Percentiles rank a stretch among this genome's conserved stretches.
These are phyloP conservation scores for Stygiomarasmius scandens DNA, from an alignment of 1,284 basidiomycete genomes.

Conservation along the genomic window DNA sequence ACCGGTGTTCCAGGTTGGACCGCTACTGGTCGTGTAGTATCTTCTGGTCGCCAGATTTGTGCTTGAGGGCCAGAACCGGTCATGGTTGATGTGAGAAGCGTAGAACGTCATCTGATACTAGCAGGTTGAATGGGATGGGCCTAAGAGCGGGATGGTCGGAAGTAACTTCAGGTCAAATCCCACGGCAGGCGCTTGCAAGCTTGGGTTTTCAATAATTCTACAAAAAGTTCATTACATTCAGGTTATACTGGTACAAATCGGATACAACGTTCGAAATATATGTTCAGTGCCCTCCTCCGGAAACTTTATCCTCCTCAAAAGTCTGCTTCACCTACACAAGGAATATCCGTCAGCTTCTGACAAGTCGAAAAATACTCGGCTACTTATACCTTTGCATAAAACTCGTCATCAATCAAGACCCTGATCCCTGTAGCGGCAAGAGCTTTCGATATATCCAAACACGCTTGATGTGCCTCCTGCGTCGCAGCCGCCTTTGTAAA, in stretches of 20 bases:
- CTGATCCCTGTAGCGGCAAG: constrained; percentile 61
- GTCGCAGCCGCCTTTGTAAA: constrained; percentile 61
- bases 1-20: constrained; percentile 20
- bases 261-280: too few relatives aligned
- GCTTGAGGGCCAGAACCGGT: background rate
- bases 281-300: too few relatives aligned
- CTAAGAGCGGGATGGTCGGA: background rate
- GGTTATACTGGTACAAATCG: too few relatives aligned
- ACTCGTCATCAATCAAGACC: constrained; percentile 56
- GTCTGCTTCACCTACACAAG: too few relatives aligned
- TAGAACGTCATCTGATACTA: background rate
- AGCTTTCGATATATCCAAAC: constrained; percentile 58
- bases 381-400: constrained; percentile 45
- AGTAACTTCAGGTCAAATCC: too few relatives aligned
- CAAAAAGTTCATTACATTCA: too few relatives aligned
- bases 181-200: too few relatives aligned
- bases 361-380: too few relatives aligned
- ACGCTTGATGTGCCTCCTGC: constrained; percentile 55
- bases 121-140: background rate
- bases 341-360: too few relatives aligned
- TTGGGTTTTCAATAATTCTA: too few relatives aligned
- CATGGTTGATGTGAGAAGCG: background rate
- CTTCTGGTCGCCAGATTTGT: constrained; percentile 11
- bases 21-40: constrained; percentile 2
- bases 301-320: too few relatives aligned